Evolutionary conservation across 192 early-diverging fungal species (phyloP).

Genomic region (Umbelopsis ramanniana): DNA sequence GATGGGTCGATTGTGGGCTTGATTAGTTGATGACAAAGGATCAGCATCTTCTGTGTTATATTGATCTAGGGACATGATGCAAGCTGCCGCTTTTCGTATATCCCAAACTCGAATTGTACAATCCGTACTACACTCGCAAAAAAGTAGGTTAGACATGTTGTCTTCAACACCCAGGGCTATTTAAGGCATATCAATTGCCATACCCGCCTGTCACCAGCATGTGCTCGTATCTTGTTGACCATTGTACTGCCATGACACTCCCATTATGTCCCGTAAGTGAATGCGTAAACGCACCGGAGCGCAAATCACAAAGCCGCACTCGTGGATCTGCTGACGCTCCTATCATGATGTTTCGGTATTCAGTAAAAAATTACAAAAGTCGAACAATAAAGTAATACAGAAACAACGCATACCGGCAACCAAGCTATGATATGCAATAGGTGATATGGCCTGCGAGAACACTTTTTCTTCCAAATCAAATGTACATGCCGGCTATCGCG

Average conservation of each 20-base stretch:
- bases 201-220: constrained; percentile 77
- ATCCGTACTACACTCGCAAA: constrained; percentile 52
- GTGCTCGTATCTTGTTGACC: constrained; percentile 78
- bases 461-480: constrained; percentile 77
- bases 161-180: neutral
- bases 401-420: constrained; percentile 66
- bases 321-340: constrained; percentile 67
- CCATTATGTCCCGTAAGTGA: constrained; percentile 65
- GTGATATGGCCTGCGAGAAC: constrained; percentile 73
- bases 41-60: constrained; percentile 49
- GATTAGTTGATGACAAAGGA: constrained; percentile 40
- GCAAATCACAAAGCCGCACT: constrained; percentile 83
- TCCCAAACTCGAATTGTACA: constrained; percentile 83
- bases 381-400: neutral
- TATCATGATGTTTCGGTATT: constrained; percentile 25
- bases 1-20: constrained; percentile 61
- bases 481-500: constrained; percentile 55
- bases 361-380: neutral
- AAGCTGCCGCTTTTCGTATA: constrained; percentile 73
- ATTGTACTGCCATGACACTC: constrained; percentile 61
- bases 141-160: neutral
- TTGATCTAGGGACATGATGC: constrained; percentile 63
- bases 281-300: constrained; percentile 59
- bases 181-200: neutral
- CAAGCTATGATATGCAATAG: constrained; percentile 72